Base-by-base conservation (phyloP, 306 rosid genomes). In the Ormosia semicastrata region DNA sequence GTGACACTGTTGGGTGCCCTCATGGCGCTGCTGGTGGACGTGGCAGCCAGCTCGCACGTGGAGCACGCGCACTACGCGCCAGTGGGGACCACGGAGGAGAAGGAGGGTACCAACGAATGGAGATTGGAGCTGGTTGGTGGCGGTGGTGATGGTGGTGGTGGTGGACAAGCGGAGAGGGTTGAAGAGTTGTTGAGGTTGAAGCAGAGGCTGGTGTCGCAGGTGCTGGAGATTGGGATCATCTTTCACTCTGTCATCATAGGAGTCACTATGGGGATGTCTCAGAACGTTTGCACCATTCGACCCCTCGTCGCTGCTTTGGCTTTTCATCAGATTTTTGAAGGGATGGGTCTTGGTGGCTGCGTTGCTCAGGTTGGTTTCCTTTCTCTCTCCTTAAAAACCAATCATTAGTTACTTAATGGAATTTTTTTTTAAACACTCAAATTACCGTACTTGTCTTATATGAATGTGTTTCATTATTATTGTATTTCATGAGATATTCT, bases 321-420 rank as follows among this genome's bases (percentile, higher is more conserved):
- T 1, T 93, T 93, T 72, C 98, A 93, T 65, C 97, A 93, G 81
- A 90, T 93, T 4, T 93, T 91, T 17, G 97, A 93, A 77, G 98
- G 98, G 24, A 89, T 93, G 94, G 98, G 97, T 0, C 97, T 93
- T 3, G 98, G 98, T 4, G 98, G 97, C 12, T 93, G 98, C 84
- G 90, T 93, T 71, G 94, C 97, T 37, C 98, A 91, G 96, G 96
- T 91, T 47, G 4, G 24, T 24, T 24, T 24, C 24, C 24, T 24
- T 1, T 0, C 24, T 24, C 24, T 24, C 24, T 24, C 24, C 24
- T 24, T 24, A 24, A 24, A 24, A 24, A 24, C 24, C 24, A 24
- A 24, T 24, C 24, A 24, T 24, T 24, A 24, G 24, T 24, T 24
- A 1, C 24, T 24, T 24, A 24, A 24, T 24, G 24, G 24, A 24